Evolutionary conservation across 192 early-diverging fungal species (phyloP), one percentile per base, ranked within the genome.

Genomic region (Coemansia brasiliensis): DNA sequence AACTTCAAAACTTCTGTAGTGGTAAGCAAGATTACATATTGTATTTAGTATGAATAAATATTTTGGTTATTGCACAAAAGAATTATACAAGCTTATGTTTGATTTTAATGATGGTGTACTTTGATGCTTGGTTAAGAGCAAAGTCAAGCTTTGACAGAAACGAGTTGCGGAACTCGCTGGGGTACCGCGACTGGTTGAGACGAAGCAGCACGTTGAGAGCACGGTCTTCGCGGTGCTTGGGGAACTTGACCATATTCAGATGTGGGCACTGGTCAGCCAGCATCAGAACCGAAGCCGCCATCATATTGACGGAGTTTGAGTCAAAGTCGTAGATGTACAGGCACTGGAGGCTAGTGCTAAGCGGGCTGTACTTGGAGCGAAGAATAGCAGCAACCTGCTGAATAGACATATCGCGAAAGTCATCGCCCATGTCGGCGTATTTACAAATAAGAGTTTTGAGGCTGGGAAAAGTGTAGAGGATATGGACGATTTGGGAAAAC

Each of bases 181-280:
- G 50, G 20, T 52, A 52, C 4, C 50, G 26, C 15, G 53, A 40
- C 53, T 55, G 53, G 38, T 41, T 55, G 22, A 55, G 53, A 5
- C 39, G 38, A 1, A 41, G 20, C 16, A 55, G 39, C 22, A 26
- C 53, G 38, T n/a, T 41, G 39, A 41, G 38, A 2, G 39, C 53
- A 2, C 39, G 22, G 38, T 26, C 53, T n/a, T 55, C 38, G 2
- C 22, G 39, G 11, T 41, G 39, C 39, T 40, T 41, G 10, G 53
- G 38, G 39, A 55, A 55, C 22, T 16, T 40, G 5, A 55, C 25
- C 11, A 22, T 40, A 3, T 4, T 16, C 3, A 55, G 39, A 16
- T 55, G n/a, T 21, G 53, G 53, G 21, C 53, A 55, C 21, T 16
- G 53, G 21, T 55, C 53, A 8, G 53, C 53, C 5, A 55, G 53